These are phyloP conservation scores for Cryptococcus floricola DNA, from an alignment of 1,284 basidiomycete species.

Conservation along the genomic window DNA sequence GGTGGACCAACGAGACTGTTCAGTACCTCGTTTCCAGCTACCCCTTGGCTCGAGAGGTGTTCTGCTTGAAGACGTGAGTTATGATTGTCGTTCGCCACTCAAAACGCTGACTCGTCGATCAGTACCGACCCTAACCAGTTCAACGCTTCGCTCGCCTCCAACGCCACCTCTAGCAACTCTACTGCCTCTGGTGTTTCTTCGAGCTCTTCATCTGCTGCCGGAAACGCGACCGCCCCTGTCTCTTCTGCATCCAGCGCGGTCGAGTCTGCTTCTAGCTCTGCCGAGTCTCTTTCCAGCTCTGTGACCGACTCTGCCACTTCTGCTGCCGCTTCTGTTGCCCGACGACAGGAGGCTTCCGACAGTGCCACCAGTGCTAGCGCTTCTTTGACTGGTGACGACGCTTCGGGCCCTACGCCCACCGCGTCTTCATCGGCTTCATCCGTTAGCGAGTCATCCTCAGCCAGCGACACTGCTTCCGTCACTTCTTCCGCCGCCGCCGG, in stretches of 20 bases:
- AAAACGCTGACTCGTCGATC: not conserved
- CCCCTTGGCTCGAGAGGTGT: constrained; percentile 41
- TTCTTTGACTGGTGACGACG: not conserved
- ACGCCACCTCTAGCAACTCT: not conserved
- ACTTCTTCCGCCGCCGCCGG: not conserved
- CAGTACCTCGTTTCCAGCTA: constrained; percentile 26
- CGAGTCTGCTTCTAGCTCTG: not conserved
- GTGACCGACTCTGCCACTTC: not conserved
- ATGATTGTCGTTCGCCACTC: not conserved
- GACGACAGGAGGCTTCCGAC: not conserved
- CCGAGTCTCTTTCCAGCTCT: not conserved
- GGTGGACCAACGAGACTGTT: constrained; percentile 29
- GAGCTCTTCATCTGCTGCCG: too few species aligned
- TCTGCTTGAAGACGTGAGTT: constrained; percentile 42
- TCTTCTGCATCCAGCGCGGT: not conserved
- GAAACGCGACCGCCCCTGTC: not conserved
- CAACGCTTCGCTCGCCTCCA: not conserved
- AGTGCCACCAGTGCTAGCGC: not conserved
- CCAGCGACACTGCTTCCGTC: not conserved
- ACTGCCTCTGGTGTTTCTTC: not conserved
- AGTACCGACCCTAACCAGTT: constrained; percentile 9
- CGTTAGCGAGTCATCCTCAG: too few species aligned
- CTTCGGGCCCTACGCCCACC: too few species aligned
- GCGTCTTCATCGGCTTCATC: too few species aligned
- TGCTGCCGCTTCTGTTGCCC: not conserved